Evolutionary conservation across 495 filamentous ascomycete species (phyloP), one percentile per base, ranked within the genome.

Genomic region (Hypoxylon lienhwacheense): DNA sequence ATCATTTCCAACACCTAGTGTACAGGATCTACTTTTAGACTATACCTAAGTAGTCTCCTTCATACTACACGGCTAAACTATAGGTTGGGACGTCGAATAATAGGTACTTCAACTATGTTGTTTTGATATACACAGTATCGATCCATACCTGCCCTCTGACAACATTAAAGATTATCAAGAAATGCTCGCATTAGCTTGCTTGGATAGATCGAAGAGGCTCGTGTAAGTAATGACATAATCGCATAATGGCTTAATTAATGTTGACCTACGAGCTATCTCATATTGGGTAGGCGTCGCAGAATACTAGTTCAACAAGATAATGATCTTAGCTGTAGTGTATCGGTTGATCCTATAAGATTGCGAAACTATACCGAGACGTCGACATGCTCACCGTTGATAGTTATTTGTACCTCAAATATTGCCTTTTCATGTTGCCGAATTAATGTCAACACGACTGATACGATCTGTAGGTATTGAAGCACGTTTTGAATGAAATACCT

Each of bases 41-140:
- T 16, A 12, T 21, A 19, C 10, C 44, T 22, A 33, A 19, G 4
- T 44, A 44, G 47, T 5, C n/a, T n/a, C n/a, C n/a, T n/a, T 26
- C 11, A 25, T 22, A 28, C 12, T 16, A 35, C 31, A 47, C 20
- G 25, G 24, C 19, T 25, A 15, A 39, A 21, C 40, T 33, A 14
- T 21, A 42, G 25, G 20, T 33, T 6, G 40, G 25, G 24, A 43
- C 24, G 19, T 44, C 31, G 14, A 34, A 22, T 33, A 33, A 25
- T 16, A 6, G 21, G 17, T 35, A 12, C 17, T 41, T 34, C 35
- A 32, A 20, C 7, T 12, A 60, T 34, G 45, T 17, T 47, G 45
- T 46, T 46, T 29, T 11, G 41, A 33, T 15, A 54, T 45, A 37
- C 50, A 47, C 50, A 24, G 5, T 46, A 55, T 22, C 20, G 16